phyloP scores from a whole-genome alignment of 2,329 filamentous ascomycete species.

The Calonectria pseudoreteaudii region DNA sequence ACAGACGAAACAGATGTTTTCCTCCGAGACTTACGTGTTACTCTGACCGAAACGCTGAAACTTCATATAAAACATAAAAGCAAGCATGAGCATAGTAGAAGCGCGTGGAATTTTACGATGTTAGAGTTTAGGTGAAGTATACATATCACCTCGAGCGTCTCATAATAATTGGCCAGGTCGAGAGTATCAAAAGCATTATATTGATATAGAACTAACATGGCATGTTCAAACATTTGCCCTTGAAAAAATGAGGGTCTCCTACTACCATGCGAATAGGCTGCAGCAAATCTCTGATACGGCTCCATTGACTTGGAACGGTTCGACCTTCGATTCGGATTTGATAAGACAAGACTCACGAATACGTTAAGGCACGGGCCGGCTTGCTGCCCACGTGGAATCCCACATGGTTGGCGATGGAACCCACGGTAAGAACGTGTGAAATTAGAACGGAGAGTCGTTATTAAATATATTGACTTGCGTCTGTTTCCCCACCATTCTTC shows the following conservation, averaged over 20 bases:
- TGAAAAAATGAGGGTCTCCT: background rate
- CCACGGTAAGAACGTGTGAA: background rate
- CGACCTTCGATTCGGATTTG: background rate
- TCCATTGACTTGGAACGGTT: background rate
- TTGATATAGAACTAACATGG: background rate
- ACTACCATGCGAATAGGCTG: background rate
- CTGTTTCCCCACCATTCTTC: too few relatives aligned
- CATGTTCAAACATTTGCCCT: background rate
- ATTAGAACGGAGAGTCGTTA: background rate
- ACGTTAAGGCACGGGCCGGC: too few relatives aligned
- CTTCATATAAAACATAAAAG: background rate
- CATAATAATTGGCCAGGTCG: background rate
- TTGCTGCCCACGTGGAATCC: background rate
- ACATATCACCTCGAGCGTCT: background rate
- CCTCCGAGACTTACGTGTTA: background rate
- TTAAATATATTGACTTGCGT: background rate
- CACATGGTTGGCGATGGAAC: background rate
- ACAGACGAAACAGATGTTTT: background rate
- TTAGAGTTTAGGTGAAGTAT: background rate
- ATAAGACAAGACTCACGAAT: background rate
- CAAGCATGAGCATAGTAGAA: background rate
- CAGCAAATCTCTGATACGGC: background rate
- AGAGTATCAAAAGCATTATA: background rate
- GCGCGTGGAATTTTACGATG: background rate
- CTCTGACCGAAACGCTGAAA: background rate